These are phyloP conservation scores for Dentipellis fragilis DNA, from an alignment of 768 basidiomycete species.

Conservation along the genomic window DNA sequence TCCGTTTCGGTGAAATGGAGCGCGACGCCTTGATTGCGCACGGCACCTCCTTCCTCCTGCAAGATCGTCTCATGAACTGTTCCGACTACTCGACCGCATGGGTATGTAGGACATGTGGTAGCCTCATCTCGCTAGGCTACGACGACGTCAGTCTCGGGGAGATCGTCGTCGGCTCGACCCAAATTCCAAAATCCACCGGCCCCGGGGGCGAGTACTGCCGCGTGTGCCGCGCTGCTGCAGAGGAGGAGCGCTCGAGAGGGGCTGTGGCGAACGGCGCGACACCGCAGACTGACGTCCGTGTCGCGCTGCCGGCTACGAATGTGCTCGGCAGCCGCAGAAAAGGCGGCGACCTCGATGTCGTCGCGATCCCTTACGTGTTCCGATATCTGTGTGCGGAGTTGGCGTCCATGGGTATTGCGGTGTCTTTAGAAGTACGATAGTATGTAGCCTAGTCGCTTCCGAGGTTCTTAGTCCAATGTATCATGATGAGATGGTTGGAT, in stretches of 20 bases:
- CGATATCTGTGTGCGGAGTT: conserved; percentile 91
- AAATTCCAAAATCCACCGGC: conserved; percentile 47
- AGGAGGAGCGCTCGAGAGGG: conserved; percentile 50
- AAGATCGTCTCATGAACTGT: conserved; percentile 99
- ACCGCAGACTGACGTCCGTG: conserved; percentile 41
- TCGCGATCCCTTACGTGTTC: conserved; percentile 94
- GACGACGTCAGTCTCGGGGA: conserved; percentile 77
- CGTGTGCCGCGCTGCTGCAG: conserved; percentile 70
- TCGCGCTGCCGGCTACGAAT: conserved; percentile 60
- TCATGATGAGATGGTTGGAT: neutral
- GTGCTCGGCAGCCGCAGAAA: conserved; percentile 48
- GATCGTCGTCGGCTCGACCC: conserved; percentile 38
- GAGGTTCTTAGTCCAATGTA: neutral
- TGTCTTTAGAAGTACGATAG: conserved; percentile 64
- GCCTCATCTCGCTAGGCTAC: conserved; percentile 91
- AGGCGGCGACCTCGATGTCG: conserved; percentile 84
- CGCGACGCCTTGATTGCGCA: conserved; percentile 97
- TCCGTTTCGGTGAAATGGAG: conserved; percentile 99
- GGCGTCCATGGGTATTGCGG: conserved; percentile 95
- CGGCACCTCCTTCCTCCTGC: conserved; percentile 95
- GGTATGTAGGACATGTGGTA: conserved; percentile 96
- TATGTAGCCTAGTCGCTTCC: neutral
- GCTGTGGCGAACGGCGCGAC: conserved; percentile 44
- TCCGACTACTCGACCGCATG: conserved; percentile 99
- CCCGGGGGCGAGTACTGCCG: conserved; percentile 92